Base-by-base conservation (phyloP, 352 stramenopile genomes). In the Pythium pyrilobum region DNA sequence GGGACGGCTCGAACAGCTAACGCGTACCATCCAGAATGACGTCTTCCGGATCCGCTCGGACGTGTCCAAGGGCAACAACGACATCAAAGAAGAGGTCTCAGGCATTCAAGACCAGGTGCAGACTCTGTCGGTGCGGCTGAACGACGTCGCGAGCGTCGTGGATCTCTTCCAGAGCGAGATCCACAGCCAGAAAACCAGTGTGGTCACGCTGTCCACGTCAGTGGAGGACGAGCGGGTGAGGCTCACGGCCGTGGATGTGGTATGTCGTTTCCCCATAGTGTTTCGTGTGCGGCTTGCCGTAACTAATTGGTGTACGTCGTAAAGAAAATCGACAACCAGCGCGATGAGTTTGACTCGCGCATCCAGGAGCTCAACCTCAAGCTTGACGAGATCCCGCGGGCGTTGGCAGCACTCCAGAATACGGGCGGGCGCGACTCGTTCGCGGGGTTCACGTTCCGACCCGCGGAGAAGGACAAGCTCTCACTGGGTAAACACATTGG, bases 271-370 rank as follows among this genome's bases (percentile, higher is more conserved):
- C 18, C 29, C 39, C 6, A 11, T n/a, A 32, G 18, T 29, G 15
- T 34, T n/a, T 18, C 23, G 24, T 16, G 5, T 20, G 15, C 24
- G 15, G 33, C 18, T 27, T 12, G 12, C 15, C 5, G 28, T 32
- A 33, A 20, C 36, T 52, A 33, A 53, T 36, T 27, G n/a, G n/a
- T n/a, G n/a, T n/a, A n/a, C n/a, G n/a, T n/a, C n/a, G n/a, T n/a
- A n/a, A n/a, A 90, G 74, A 87, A 87, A 84, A 65, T 90, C 0
- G 77, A 90, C 25, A 72, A 77, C 49, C 74, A 88, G 44, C 73
- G 64, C 15, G 71, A 90, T 15, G 72, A 84, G 34, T 74, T 85
- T 23, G 78, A 87, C 41, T 79, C 59, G 11, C 67, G 72, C 3
- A 80, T 87, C 24, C 56, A 72, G 16, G 76, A 89, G 46, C 45